Base-by-base conservation (phyloP, 108 stramenopile genomes). In the Skeletonema potamos region DNA sequence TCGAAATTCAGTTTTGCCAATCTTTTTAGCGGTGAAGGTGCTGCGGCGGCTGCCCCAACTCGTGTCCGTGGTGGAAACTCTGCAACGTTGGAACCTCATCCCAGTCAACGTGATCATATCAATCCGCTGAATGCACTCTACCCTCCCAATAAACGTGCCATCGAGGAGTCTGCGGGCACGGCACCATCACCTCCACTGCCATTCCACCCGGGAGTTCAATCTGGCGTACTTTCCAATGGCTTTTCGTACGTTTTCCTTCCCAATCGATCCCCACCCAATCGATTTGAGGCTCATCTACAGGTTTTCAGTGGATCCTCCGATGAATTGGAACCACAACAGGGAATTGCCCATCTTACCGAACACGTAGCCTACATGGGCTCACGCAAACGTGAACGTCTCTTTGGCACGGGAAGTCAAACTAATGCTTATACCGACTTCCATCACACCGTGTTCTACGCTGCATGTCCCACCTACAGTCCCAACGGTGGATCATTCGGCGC, bases 371-470 rank as follows among this genome's bases (percentile, higher is more conserved):
- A 99, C 89, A 99, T 99, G 98, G 98, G 98, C 54, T 92, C 91
- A 54, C 86, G 95, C 9, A 97, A 97, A 72, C 81, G 98, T 9
- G 96, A 97, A 84, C 88, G 95, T 10, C 87, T 99, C 32, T 97
- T 96, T 74, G 97, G 97, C 32, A 98, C 97, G 11, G 98, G 97
- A 1, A 88, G 85, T 13, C 95, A 96, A 81, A 97, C 97, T 17
- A 98, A 98, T 66, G 98, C 98, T 10, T 99, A 97, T 82, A 99
- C 98, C 54, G 98, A 99, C 74, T 99, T 99, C 79, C 98, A 99
- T 77, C 98, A 99, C 80, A 98, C 97, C 43, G 98, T 99, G 0
- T 99, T 97, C 78, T 99, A 97, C 82, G 98, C 98, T 2, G 89
- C 94, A 9, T 99, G 98, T 74, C 98, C 98, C 43, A 82, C 83